Base-by-base conservation (phyloP, 495 filamentous ascomycete species). In the Pyrenula aspistea region DNA sequence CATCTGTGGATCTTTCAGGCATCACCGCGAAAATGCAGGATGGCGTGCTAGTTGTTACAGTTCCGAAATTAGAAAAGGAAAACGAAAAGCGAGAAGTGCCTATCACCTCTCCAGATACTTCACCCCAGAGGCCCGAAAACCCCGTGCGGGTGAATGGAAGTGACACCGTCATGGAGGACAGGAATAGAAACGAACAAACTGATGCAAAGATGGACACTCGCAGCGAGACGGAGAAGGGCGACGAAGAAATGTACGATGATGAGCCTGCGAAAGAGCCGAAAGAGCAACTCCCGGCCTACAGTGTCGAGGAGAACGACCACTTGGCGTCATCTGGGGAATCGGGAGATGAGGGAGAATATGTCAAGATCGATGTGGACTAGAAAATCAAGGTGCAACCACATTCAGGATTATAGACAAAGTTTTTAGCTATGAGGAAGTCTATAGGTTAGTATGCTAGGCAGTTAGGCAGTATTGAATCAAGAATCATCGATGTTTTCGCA, bases 21-120 rank as follows among this genome's bases (percentile, higher is more conserved):
- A 91, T 91, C 65, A 78, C 73, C 1, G 89, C 88, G 1, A 90
- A 82, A 66, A 67, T 89, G 67, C 81, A 86, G 61, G 80, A 87
- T 67, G 82, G 88, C 59, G 69, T 89, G 22, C 66, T 89, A 54
- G 72, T 70, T 56, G 73, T 89, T n/a, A 78, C 71, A 21, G 76
- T 92, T 11, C 87, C 85, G 2, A 90, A 91, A 73, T 66, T 70
- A 15, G 80, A 84, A n/a, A 50, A 51, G 11, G 56, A 68, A 25
- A 25, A 58, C 2, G 59, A 68, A 51, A 24, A 59, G 21, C 24
- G 20, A 2, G 62, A 63, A 53, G 50, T 52, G 10, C 50, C 50
- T 20, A 52, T 52, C 22, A 10, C 50, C n/a, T 52, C 50, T 8
- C 19, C 50, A 20, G 22, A 20, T 8, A 8, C 50, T 8, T 52